Conservation (phyloP, 768 basidiomycete species). For the Macrocybe gigantea region DNA sequence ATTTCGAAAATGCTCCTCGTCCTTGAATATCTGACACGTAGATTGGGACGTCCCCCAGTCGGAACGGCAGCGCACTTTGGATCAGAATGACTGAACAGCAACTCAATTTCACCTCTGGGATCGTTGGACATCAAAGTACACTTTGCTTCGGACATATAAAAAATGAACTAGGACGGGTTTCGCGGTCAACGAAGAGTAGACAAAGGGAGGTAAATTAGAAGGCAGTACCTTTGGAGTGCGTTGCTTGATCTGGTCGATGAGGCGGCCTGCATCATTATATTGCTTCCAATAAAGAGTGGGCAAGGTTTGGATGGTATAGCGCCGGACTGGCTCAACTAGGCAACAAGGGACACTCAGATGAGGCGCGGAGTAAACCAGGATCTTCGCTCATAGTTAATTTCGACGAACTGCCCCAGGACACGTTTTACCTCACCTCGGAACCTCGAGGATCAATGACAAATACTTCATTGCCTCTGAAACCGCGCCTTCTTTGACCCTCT, state of each 20-base stretch:
- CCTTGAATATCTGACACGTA: slow-evolving; percentile 34
- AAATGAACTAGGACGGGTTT: slow-evolving; percentile 29
- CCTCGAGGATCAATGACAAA: slow-evolving; percentile 37
- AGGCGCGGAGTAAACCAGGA: slow-evolving; percentile 42
- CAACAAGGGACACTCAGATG: slow-evolving; percentile 46
- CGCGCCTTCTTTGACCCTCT: slow-evolving; percentile 44
- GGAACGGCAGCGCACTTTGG: too few species aligned
- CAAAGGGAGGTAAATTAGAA: background rate
- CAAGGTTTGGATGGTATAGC: slow-evolving; percentile 27
- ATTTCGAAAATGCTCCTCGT: slow-evolving; percentile 27
- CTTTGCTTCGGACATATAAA: slow-evolving; percentile 31
- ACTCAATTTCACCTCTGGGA: slow-evolving; percentile 42
- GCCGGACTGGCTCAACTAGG: slow-evolving; percentile 34
- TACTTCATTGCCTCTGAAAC: slow-evolving; percentile 39
- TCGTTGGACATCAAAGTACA: slow-evolving; percentile 49
- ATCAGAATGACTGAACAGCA: slow-evolving; percentile 13
- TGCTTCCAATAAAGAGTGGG: slow-evolving; percentile 36
- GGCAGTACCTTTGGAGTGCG: slow-evolving; percentile 43
- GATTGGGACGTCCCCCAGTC: too few species aligned
- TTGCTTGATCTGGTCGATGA: slow-evolving; percentile 44
- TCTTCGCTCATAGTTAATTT: background rate
- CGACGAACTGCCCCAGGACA: background rate
- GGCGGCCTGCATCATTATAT: slow-evolving; percentile 38
- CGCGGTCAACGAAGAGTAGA: slow-evolving; percentile 1
- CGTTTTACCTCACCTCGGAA: slow-evolving; percentile 19